Evolutionary conservation across 768 basidiomycete genomes (phyloP).

Genomic region (Hortiboletus flavorubellus): DNA sequence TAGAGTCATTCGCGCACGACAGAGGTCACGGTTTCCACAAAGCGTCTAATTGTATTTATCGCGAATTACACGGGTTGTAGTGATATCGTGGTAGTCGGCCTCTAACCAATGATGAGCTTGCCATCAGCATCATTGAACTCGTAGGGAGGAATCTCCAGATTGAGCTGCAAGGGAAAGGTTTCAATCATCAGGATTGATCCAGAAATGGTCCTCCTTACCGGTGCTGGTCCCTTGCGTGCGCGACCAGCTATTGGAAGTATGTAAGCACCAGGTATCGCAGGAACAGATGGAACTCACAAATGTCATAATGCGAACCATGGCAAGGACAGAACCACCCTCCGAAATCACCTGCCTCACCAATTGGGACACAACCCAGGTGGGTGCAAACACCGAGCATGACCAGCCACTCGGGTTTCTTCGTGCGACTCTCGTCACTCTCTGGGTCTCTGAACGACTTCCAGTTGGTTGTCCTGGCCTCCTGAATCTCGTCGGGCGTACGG

Average conservation of each 20-base stretch:
- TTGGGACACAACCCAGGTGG: constrained; percentile 97
- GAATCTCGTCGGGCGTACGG: constrained; percentile 86
- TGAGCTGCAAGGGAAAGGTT: constrained; percentile 51
- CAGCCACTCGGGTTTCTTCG: constrained; percentile 95
- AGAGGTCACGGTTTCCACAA: constrained; percentile 5
- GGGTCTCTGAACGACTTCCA: constrained; percentile 92
- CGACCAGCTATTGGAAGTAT: constrained; percentile 67
- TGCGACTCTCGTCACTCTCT: constrained; percentile 81
- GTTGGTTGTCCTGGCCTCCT: constrained; percentile 82
- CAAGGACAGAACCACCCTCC: constrained; percentile 99
- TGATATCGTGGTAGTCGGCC: neutral
- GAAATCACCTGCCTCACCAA: constrained; percentile 94
- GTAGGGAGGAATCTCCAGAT: constrained; percentile 90
- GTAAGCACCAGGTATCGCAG: constrained; percentile 6
- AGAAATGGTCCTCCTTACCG: constrained; percentile 48
- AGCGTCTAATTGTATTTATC: constrained; percentile 23
- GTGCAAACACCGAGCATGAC: constrained; percentile 94
- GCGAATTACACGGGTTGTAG: constrained; percentile 19
- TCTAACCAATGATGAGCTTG: constrained; percentile 83
- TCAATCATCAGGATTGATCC: constrained; percentile 5
- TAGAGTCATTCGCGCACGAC: too few relatives aligned
- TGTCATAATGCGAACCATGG: constrained; percentile 98
- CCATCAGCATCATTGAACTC: constrained; percentile 84
- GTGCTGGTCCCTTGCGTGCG: constrained; percentile 94
- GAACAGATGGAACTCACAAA: constrained; percentile 56